A percentile compares a stretch with the other conserved stretches of the same genome.
phyloP scores from a whole-genome alignment of 2,329 filamentous ascomycete species.

The Alternaria rosae region DNA sequence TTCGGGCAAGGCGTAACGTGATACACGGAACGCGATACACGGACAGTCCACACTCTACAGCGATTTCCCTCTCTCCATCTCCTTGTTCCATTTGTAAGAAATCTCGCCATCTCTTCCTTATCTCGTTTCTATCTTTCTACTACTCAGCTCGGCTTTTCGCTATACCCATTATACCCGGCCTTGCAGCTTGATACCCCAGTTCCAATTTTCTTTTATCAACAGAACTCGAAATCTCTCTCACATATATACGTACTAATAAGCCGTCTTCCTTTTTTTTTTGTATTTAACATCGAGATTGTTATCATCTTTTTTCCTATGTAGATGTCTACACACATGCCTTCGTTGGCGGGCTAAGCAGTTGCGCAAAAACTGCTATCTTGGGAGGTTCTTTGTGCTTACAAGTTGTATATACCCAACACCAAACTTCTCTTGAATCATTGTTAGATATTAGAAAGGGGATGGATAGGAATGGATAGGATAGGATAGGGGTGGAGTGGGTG shows the following conservation, averaged over 20 bases:
- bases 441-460: not conserved
- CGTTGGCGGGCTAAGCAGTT: no score
- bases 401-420: slow-evolving; percentile 2
- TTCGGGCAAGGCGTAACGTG: slow-evolving; percentile 12
- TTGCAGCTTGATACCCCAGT: slow-evolving; percentile 2
- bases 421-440: not conserved
- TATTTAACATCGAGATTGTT: not conserved
- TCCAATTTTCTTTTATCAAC: not conserved
- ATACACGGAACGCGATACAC: slow-evolving; percentile 10
- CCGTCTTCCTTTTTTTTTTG: not conserved
- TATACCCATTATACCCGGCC: slow-evolving; percentile 1
- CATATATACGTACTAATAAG: not conserved
- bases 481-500: not conserved
- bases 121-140: not conserved
- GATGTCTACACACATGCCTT: not conserved
- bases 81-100: slow-evolving; percentile 8
- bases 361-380: no score
- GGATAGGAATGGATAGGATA: not conserved
- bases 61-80: slow-evolving; percentile 1
- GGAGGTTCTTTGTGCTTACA: not conserved
- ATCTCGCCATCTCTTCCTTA: slow-evolving; percentile 4
- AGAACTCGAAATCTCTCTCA: not conserved
- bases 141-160: slow-evolving; percentile 5
- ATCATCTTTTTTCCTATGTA: slow-evolving; percentile 1
- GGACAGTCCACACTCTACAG: slow-evolving; percentile 1